These are phyloP conservation scores for Eucommia ulmoides DNA, from an alignment of 257 asterid genomes.

Conservation along the genomic window DNA sequence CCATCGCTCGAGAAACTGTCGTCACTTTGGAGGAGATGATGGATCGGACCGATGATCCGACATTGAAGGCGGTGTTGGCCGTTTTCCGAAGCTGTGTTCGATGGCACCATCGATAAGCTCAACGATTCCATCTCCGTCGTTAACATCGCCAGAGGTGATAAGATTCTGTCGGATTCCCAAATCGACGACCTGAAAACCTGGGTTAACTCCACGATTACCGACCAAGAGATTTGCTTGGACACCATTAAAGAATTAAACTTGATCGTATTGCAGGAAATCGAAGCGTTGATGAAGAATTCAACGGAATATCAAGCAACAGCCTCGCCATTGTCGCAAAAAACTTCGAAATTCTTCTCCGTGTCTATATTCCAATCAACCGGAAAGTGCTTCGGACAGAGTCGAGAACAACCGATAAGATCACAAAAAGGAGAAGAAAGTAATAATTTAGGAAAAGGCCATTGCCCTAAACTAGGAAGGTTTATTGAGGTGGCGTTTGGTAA, in stretches of 20 bases:
- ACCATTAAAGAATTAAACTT: slow-evolving; percentile 53
- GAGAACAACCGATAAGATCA: too few species aligned
- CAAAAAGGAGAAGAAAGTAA: too few species aligned
- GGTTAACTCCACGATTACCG: slow-evolving; percentile 56
- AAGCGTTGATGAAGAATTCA: slow-evolving; percentile 32
- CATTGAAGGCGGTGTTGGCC: slow-evolving; percentile 31
- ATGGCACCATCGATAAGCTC: slow-evolving; percentile 51
- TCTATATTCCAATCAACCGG: too few species aligned
- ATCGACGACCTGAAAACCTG: slow-evolving; percentile 45
- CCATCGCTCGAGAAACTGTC: slow-evolving; percentile 32
- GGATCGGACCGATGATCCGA: slow-evolving; percentile 15
- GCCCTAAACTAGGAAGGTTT: too few species aligned
- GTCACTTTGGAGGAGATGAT: slow-evolving; percentile 13
- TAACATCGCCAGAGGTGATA: slow-evolving; percentile 10
- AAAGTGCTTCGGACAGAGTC: too few species aligned
- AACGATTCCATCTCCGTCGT: slow-evolving; percentile 30
- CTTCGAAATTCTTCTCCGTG: too few species aligned
- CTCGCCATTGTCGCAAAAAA: slow-evolving; percentile 70
- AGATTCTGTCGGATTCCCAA: slow-evolving; percentile 4
- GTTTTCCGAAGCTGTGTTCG: slow-evolving; percentile 34
- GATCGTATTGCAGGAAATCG: slow-evolving; percentile 24
- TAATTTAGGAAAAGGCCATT: too few species aligned
- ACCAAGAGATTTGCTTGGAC: slow-evolving; percentile 67
- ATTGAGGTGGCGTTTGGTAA: too few species aligned
- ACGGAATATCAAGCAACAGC: slow-evolving; percentile 55